A percentile compares a stretch with the other conserved stretches of the same genome.
These are phyloP conservation scores for Micromonas pusilla DNA, from an alignment of 139 green algal species.

Conservation along the genomic window DNA sequence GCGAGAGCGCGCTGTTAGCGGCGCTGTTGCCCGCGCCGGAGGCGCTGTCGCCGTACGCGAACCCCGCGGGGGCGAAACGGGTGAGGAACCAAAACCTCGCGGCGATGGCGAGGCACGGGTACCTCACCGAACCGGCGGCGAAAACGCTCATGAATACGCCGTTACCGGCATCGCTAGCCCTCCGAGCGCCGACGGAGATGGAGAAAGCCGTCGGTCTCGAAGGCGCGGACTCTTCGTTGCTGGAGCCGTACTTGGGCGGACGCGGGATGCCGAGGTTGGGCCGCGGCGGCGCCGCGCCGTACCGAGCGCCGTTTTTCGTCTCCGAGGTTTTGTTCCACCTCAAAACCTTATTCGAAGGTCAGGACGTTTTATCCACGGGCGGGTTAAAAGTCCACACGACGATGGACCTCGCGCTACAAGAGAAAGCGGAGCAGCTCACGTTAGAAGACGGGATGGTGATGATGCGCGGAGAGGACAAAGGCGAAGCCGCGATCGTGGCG, in stretches of 20 bases:
- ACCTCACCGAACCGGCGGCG: slow-evolving; percentile 15
- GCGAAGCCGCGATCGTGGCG: slow-evolving; percentile 49
- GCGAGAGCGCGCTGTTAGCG: slow-evolving; percentile 38
- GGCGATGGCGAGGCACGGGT: slow-evolving; percentile 23
- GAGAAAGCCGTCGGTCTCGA: neutral
- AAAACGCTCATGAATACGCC: neutral
- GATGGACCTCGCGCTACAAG: slow-evolving; percentile 50
- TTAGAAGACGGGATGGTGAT: slow-evolving; percentile 32
- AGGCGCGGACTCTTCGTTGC: neutral
- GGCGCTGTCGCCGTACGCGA: slow-evolving; percentile 29
- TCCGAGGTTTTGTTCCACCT: slow-evolving; percentile 43
- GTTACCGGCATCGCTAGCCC: neutral
- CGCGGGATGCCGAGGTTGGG: no score
- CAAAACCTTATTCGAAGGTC: slow-evolving; percentile 7
- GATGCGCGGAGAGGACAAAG: slow-evolving; percentile 25
- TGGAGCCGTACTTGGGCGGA: no score
- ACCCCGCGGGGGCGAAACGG: slow-evolving; percentile 16
- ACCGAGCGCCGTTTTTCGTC: slow-evolving; percentile 52
- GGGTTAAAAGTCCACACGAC: slow-evolving; percentile 42
- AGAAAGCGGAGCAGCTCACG: slow-evolving; percentile 32
- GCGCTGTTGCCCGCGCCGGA: slow-evolving; percentile 34
- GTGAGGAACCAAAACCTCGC: slow-evolving; percentile 17
- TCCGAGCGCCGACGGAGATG: neutral
- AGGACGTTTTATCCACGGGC: neutral
- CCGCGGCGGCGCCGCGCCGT: slow-evolving; percentile 28